Evolutionary conservation across 257 asterid species (phyloP).

Genomic region (Solanum ahanhuiri): DNA sequence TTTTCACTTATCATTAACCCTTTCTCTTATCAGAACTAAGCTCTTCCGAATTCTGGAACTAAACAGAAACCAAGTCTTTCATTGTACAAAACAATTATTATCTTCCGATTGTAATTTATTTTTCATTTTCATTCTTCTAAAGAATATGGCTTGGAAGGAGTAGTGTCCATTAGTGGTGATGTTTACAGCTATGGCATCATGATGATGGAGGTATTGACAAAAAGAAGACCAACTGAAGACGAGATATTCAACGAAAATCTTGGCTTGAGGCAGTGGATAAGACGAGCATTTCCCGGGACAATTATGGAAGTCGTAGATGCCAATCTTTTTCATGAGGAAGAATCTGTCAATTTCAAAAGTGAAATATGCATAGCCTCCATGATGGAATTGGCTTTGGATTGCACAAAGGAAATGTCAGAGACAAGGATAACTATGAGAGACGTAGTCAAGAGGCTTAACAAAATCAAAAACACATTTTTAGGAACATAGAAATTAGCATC

Average conservation of each 20-base stretch:
- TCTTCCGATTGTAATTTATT: background rate
- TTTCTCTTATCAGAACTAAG: background rate
- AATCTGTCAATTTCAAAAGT: background rate
- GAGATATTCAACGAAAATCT: conserved; percentile 10
- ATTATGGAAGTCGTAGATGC: background rate
- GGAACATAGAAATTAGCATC: background rate
- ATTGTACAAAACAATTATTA: background rate
- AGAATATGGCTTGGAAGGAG: conserved; percentile 28
- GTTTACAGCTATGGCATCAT: conserved; percentile 24
- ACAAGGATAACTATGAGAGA: background rate
- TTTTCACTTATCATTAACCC: background rate
- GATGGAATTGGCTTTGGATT: background rate
- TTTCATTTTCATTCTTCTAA: background rate
- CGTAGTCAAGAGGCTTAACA: background rate
- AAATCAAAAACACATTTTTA: background rate
- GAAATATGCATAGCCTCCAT: background rate
- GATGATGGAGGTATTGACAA: conserved; percentile 19
- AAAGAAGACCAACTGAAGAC: conserved; percentile 16
- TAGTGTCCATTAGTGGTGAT: conserved; percentile 17
- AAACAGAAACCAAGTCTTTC: background rate
- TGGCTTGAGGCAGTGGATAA: conserved; percentile 18
- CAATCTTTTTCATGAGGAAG: background rate
- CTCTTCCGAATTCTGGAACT: background rate
- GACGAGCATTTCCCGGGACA: background rate
- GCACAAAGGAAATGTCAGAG: background rate